Evolutionary conservation across 2,329 filamentous ascomycete genomes (phyloP).

Genomic region (Microcyclospora pomicola): DNA sequence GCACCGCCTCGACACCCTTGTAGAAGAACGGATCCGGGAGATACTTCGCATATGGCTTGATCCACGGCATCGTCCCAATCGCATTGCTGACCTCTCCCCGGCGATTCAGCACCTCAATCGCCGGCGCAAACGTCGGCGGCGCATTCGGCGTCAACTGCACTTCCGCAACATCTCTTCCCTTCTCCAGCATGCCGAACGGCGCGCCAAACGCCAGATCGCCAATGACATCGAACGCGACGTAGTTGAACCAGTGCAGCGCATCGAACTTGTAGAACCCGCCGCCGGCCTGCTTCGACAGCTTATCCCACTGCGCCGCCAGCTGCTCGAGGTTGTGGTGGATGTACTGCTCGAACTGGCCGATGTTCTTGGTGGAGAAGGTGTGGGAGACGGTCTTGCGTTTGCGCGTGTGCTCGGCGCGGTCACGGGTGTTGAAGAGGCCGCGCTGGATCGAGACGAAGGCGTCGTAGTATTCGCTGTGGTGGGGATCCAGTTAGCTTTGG

Average conservation of each 20-base stretch:
- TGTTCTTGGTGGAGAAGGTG: constrained; percentile 70
- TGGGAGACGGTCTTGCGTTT: constrained; percentile 84
- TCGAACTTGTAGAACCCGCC: constrained; percentile 41
- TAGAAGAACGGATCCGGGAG: constrained; percentile 36
- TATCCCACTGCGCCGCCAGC: constrained; percentile 61
- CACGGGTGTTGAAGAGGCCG: constrained; percentile 79
- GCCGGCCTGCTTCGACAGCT: constrained; percentile 39
- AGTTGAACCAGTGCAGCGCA: constrained; percentile 62
- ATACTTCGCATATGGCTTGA: constrained; percentile 70
- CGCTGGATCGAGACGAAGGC: constrained; percentile 78
- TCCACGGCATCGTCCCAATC: constrained; percentile 56
- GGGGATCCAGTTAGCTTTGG: not conserved
- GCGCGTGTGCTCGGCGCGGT: constrained; percentile 66
- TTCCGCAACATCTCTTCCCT: constrained; percentile 39
- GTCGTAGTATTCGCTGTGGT: constrained; percentile 66
- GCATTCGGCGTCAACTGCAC: constrained; percentile 16
- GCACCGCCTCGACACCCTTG: constrained; percentile 31
- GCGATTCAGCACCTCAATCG: constrained; percentile 78
- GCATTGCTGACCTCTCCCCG: constrained; percentile 71
- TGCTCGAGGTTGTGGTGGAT: constrained; percentile 66
- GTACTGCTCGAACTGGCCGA: constrained; percentile 67
- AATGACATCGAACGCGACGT: constrained; percentile 70
- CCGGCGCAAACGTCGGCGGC: constrained; percentile 27
- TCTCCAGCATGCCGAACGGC: constrained; percentile 70
- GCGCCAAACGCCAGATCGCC: constrained; percentile 43